Base-by-base conservation (phyloP, 1,284 basidiomycete genomes). In the Ganoderma lingzhi region DNA sequence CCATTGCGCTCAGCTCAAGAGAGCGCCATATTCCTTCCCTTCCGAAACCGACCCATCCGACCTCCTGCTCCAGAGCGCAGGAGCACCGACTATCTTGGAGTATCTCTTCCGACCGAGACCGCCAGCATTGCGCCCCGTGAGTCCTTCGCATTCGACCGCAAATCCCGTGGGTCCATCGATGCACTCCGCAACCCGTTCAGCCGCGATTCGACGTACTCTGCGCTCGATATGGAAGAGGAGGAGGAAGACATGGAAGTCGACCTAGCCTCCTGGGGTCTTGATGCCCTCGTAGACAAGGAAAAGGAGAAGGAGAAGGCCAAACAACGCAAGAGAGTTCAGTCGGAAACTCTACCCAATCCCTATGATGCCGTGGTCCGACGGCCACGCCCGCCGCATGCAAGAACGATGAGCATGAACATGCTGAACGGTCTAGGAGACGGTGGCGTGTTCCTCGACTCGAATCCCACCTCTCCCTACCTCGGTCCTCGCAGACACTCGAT, bases 231-330 rank as follows among this genome's bases (percentile, higher is more conserved):
- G n/a, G 83, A 82, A 42, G 82, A 81, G 5, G 83, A 84, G 56
- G 85, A 84, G 39, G 84, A 85, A 56, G 87, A 85, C 19, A 71
- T 92, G 61, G 93, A 94, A 76, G 91, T 95, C 28, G 93, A 95
- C 80, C 83, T 95, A 63, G 85, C 91, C 3, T 94, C 93, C 28
- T 95, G 94, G 93, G 93, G 93, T 2, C 83, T 95, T 30, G 92
- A 94, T 69, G 86, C 88, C 19, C 89, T 93, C 78, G 87, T 93
- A 68, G 85, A 90, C 0, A 91, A 92, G 76, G 80, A 82, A 30
- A 78, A 80, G 72, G 78, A 70, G 8, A 67, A 67, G n/a, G 68
- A 69, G 39, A 73, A 73, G 64, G 69, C 70, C 35, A 77, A 79
- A 71, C 72, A 73, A 12, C 73, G 74, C 83, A 82, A 81, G 78